Conservation (phyloP, 768 basidiomycete genomes). For the Naganishia onofrii region DNA sequence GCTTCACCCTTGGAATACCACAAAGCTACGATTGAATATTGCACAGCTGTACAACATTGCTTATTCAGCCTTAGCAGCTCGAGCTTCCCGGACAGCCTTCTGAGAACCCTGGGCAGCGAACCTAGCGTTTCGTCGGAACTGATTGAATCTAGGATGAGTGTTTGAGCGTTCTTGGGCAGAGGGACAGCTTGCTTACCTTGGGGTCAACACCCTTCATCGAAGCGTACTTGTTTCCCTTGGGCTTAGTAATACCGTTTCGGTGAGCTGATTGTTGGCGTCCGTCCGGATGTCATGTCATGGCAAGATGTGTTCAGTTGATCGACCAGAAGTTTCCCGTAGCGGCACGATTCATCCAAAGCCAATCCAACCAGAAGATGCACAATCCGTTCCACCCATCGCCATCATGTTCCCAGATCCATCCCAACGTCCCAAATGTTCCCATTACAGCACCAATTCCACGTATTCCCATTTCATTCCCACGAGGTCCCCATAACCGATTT, state of each 20-base stretch:
- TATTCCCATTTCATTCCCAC: neutral
- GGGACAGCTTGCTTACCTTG: slow-evolving; percentile 40
- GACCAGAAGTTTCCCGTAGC: neutral
- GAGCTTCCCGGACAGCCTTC: slow-evolving; percentile 47
- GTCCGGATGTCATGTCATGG: neutral
- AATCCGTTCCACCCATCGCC: too few species aligned
- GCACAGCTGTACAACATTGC: slow-evolving; percentile 17
- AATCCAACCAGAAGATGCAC: neutral
- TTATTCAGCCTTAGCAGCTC: slow-evolving; percentile 30
- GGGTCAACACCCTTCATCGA: slow-evolving; percentile 79
- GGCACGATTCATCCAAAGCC: neutral
- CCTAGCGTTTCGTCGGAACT: slow-evolving; percentile 53
- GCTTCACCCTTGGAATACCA: neutral
- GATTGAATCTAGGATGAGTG: neutral
- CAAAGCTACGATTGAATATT: slow-evolving; percentile 1
- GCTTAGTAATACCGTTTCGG: slow-evolving; percentile 92
- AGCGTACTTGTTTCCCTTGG: slow-evolving; percentile 67
- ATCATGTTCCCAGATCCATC: neutral
- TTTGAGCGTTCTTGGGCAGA: too few species aligned
- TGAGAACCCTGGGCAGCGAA: slow-evolving; percentile 49
- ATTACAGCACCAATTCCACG: neutral
- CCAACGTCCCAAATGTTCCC: neutral
- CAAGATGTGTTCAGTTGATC: neutral
- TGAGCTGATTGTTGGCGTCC: slow-evolving; percentile 58
- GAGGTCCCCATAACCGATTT: too few species aligned